Evolutionary conservation across 1,284 basidiomycete genomes (phyloP).

Genomic region (Agaricales sp.): DNA sequence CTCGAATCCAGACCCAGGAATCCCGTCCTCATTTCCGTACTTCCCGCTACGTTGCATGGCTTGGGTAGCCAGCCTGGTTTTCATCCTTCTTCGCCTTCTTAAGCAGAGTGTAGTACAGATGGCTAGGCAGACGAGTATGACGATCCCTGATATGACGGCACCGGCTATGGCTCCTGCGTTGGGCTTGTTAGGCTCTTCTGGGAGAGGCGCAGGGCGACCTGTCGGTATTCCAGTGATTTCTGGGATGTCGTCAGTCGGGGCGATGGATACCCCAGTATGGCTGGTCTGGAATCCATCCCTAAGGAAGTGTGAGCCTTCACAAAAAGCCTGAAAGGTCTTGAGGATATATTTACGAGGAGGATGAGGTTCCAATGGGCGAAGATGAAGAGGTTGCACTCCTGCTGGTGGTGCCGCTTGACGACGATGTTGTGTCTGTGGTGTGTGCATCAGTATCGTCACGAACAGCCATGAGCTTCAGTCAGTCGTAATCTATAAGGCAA

Average conservation of each 20-base stretch:
- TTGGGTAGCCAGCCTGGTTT: not conserved
- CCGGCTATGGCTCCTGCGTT: not conserved
- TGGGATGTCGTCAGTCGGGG: not conserved
- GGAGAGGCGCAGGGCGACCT: not conserved
- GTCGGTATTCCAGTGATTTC: not conserved
- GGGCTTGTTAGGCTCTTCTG: not conserved
- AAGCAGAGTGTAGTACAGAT: not conserved
- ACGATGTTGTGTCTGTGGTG: no score
- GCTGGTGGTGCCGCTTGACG: no score
- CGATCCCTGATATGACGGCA: not conserved
- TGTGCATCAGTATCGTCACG: no score
- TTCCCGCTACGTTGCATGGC: not conserved
- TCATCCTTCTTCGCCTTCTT: not conserved
- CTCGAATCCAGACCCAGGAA: not conserved
- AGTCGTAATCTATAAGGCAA: no score
- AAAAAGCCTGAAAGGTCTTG: not conserved
- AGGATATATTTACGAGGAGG: no score
- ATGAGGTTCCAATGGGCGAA: no score
- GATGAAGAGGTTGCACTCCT: no score
- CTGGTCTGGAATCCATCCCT: not conserved
- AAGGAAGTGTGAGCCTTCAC: not conserved
- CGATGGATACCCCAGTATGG: not conserved
- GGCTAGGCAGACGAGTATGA: not conserved
- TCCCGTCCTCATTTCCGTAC: not conserved
- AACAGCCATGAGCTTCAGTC: no score